A percentile compares a stretch with the other conserved stretches of the same genome.
These are phyloP conservation scores for Bretziella fagacearum DNA, from an alignment of 2,329 filamentous ascomycete species.

Conservation along the genomic window DNA sequence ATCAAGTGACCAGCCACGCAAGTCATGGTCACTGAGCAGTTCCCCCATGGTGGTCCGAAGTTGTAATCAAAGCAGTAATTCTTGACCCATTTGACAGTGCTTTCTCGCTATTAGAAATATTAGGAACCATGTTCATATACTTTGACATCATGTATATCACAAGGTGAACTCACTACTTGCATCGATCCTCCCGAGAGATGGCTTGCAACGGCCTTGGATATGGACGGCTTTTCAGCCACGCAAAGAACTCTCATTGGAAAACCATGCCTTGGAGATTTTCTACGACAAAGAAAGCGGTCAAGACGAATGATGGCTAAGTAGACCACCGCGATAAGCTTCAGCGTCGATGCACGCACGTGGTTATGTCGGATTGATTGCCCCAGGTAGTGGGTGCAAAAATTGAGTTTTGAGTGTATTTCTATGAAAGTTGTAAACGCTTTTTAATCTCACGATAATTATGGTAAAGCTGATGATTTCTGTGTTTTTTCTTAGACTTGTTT, in stretches of 20 bases:
- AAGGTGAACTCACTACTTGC: slow-evolving; percentile 42
- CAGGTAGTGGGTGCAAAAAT: too few relatives aligned
- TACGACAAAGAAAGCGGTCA: too few relatives aligned
- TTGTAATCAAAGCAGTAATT: slow-evolving; percentile 88
- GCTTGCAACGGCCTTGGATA: slow-evolving; percentile 81
- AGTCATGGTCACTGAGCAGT: slow-evolving; percentile 80
- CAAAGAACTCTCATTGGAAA: slow-evolving; percentile 35
- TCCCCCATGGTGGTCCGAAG: slow-evolving; percentile 66
- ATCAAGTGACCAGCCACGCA: slow-evolving; percentile 82
- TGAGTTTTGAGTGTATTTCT: too few relatives aligned
- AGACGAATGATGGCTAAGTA: too few relatives aligned
- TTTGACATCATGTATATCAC: background rate
- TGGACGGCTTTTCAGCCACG: slow-evolving; percentile 62
- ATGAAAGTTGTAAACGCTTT: too few relatives aligned
- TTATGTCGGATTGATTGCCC: too few relatives aligned
- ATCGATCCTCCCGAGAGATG: slow-evolving; percentile 68
- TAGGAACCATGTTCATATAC: slow-evolving; percentile 16
- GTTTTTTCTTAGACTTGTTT: too few relatives aligned
- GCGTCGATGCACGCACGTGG: background rate
- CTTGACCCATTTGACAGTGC: slow-evolving; percentile 65
- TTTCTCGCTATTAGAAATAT: slow-evolving; percentile 37
- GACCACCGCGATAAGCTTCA: background rate
- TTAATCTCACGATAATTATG: background rate
- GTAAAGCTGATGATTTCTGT: background rate
- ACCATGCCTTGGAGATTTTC: background rate